Evolutionary conservation across 352 stramenopile genomes (phyloP).

Genomic region (Globisporangium megalacanthum): DNA sequence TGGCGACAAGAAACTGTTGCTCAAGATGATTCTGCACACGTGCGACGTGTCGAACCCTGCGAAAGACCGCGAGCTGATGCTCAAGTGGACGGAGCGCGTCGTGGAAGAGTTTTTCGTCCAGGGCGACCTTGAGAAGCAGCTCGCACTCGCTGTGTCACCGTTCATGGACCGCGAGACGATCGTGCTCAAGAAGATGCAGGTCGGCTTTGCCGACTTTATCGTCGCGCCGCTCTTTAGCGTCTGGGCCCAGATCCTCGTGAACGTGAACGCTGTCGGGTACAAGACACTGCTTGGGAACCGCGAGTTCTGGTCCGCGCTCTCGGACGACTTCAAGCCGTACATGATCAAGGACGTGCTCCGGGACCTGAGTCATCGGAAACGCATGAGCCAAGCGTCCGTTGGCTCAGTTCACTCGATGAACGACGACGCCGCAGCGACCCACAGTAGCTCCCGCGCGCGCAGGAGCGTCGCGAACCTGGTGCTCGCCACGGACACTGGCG

Average conservation of each 20-base stretch:
- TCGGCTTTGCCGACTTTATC: constrained; percentile 95
- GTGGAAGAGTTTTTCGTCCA: constrained; percentile 95
- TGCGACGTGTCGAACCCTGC: constrained; percentile 94
- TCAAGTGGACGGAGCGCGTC: constrained; percentile 92
- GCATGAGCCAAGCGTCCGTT: constrained; percentile 21
- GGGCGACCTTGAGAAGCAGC: constrained; percentile 93
- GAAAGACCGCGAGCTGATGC: constrained; percentile 83
- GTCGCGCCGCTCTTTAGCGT: constrained; percentile 84
- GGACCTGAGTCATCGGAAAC: constrained; percentile 38
- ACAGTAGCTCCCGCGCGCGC: constrained; percentile 8
- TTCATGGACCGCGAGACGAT: constrained; percentile 93
- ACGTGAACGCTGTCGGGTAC: constrained; percentile 62
- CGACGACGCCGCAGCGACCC: background rate
- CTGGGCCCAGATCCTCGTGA: constrained; percentile 77
- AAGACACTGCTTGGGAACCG: constrained; percentile 68
- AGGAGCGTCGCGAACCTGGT: constrained; percentile 13
- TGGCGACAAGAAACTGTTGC: constrained; percentile 82
- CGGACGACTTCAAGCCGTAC: constrained; percentile 81
- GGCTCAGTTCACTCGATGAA: background rate
- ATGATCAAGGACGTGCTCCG: constrained; percentile 78
- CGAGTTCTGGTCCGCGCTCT: constrained; percentile 75
- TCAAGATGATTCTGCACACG: constrained; percentile 89
- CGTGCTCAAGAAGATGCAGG: constrained; percentile 90
- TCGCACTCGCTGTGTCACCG: constrained; percentile 84
- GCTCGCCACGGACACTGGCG: constrained; percentile 6